Conservation (phyloP, 139 green algal genomes). For the Volvox africanus region DNA sequence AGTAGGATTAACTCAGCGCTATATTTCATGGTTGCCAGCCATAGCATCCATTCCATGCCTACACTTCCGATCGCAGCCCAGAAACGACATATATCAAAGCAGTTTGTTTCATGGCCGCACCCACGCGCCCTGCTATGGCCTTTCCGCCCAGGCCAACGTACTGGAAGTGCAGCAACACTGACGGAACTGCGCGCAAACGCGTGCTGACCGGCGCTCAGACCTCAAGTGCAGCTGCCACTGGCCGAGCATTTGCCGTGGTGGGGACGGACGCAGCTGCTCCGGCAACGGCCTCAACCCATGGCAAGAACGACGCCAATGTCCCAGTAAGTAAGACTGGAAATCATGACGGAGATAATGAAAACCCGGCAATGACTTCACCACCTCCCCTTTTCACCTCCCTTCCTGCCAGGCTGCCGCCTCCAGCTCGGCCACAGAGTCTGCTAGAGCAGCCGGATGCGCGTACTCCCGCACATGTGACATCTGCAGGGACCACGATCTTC, state of each 20-base stretch:
- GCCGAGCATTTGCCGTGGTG: too few relatives aligned
- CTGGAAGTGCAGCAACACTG: conserved; percentile 45
- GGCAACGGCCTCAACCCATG: not conserved
- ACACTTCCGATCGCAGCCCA: not conserved
- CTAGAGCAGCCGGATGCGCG: not conserved
- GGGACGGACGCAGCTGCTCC: too few relatives aligned
- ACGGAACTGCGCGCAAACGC: conserved; percentile 28
- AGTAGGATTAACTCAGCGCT: too few relatives aligned
- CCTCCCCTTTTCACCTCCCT: not conserved
- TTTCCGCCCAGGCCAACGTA: conserved; percentile 13
- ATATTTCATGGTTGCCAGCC: too few relatives aligned
- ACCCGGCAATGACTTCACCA: too few relatives aligned
- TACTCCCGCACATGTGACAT: conserved; percentile 6
- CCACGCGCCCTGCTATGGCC: too few relatives aligned
- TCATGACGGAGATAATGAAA: too few relatives aligned
- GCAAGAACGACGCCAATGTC: not conserved
- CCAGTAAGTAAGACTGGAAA: too few relatives aligned
- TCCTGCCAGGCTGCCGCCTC: not conserved
- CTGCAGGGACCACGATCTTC: conserved; percentile 21
- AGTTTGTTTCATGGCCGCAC: not conserved
- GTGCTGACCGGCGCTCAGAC: not conserved
- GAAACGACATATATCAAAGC: not conserved
- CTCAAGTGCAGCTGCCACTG: too few relatives aligned
- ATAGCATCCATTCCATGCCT: too few relatives aligned
- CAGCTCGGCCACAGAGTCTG: not conserved